Evolutionary conservation across 2,329 filamentous ascomycete species (phyloP).

Genomic region (Neonectria coccinea): DNA sequence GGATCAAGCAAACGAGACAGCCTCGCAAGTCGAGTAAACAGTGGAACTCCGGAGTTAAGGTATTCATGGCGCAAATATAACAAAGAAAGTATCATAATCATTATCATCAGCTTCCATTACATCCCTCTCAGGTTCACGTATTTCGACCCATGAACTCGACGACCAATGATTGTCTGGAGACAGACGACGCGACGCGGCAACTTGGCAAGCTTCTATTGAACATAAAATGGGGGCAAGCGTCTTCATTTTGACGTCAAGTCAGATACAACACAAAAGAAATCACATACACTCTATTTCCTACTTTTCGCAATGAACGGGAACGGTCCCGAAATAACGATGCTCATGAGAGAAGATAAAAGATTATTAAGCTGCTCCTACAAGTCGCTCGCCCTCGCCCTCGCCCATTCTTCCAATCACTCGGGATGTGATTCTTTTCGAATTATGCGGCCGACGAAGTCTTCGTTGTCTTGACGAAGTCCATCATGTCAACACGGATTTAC

Average conservation of each 20-base stretch:
- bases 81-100: slow-evolving; percentile 14
- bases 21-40: slow-evolving; percentile 45
- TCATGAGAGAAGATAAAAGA: neutral
- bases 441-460: too few relatives aligned
- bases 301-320: neutral
- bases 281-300: neutral
- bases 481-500: too few relatives aligned
- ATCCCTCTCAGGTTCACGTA: neutral
- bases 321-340: neutral
- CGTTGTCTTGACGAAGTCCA: too few relatives aligned
- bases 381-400: neutral
- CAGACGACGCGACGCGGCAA: neutral
- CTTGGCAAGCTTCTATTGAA: neutral
- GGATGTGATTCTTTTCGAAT: too few relatives aligned
- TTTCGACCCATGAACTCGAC: neutral
- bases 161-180: neutral
- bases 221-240: neutral
- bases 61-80: slow-evolving; percentile 37
- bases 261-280: neutral
- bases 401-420: neutral
- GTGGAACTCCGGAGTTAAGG: slow-evolving; percentile 35
- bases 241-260: neutral
- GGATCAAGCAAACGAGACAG: slow-evolving; percentile 51
- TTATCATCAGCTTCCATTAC: neutral
- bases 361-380: neutral